phyloP scores from a whole-genome alignment of 257 asterid genomes.

The Plantago elongata region DNA sequence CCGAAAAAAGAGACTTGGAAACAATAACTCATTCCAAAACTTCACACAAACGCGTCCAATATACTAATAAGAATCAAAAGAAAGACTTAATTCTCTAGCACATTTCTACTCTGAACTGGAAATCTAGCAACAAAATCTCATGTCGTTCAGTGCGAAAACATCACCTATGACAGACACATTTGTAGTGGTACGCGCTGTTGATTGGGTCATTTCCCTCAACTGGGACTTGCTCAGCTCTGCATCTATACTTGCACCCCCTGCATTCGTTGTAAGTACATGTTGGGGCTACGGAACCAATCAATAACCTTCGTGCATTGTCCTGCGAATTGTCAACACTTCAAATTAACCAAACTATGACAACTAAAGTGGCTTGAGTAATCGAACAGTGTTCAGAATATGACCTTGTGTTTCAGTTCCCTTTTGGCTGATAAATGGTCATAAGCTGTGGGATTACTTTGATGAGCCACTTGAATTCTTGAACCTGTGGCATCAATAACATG shows the following conservation, averaged over 20 bases:
- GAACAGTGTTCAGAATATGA: slow-evolving; percentile 6
- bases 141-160: neutral
- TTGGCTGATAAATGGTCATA: slow-evolving; percentile 23
- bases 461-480: slow-evolving; percentile 36
- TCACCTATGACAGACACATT: slow-evolving; percentile 80
- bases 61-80: neutral
- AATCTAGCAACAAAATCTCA: neutral
- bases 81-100: slow-evolving; percentile 1
- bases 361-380: neutral
- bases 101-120: slow-evolving; percentile 26
- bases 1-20: too few species aligned
- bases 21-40: slow-evolving; percentile 8
- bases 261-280: slow-evolving; percentile 89
- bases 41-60: slow-evolving; percentile 9
- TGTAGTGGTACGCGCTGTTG: slow-evolving; percentile 80
- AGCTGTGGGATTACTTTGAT: slow-evolving; percentile 20
- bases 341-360: neutral
- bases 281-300: slow-evolving; percentile 93
- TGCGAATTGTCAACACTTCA: slow-evolving; percentile 10
- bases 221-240: slow-evolving; percentile 94
- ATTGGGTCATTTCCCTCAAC: slow-evolving; percentile 92
- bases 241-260: slow-evolving; percentile 75
- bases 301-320: slow-evolving; percentile 32
- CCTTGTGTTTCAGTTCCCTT: slow-evolving; percentile 28
- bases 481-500: slow-evolving; percentile 40